phyloP scores from a whole-genome alignment of 2,329 filamentous ascomycete species.

The Conoideocrella luteorostrata region DNA sequence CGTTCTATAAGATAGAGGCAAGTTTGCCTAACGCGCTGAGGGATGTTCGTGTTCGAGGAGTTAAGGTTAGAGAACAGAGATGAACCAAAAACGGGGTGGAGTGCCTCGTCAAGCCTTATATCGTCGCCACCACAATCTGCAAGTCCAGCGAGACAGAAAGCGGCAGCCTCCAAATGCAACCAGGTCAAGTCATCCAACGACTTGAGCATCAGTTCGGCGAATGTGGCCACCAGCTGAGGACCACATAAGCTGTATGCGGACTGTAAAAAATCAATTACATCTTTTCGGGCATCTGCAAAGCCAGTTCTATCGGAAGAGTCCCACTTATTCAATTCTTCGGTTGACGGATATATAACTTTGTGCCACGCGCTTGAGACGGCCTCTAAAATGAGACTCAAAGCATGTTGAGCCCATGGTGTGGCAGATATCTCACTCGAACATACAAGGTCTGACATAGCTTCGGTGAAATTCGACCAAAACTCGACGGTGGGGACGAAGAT shows the following conservation, averaged over 20 bases:
- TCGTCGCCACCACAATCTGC: constrained; percentile 59
- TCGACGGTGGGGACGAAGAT: constrained; percentile 70
- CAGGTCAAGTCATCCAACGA: constrained; percentile 44
- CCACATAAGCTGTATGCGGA: constrained; percentile 60
- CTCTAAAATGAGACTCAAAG: constrained; percentile 53
- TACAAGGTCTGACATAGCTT: constrained; percentile 55
- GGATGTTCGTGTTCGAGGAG: constrained; percentile 45
- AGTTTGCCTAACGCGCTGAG: constrained; percentile 58
- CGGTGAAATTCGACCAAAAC: constrained; percentile 74
- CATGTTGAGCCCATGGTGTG: constrained; percentile 50
- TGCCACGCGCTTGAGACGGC: constrained; percentile 61
- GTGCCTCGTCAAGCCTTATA: constrained; percentile 48
- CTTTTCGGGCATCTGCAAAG: constrained; percentile 68
- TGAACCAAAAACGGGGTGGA: constrained; percentile 56
- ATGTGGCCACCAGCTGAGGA: constrained; percentile 47
- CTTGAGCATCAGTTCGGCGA: constrained; percentile 48
- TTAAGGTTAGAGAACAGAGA: constrained; percentile 50
- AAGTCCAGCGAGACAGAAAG: constrained; percentile 59
- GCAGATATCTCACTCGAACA: constrained; percentile 42
- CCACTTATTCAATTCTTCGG: constrained; percentile 55
- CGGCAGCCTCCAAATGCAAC: constrained; percentile 54
- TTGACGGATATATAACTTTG: constrained; percentile 62
- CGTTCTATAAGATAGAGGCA: constrained; percentile 64
- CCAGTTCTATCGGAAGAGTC: constrained; percentile 60
- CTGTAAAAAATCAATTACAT: constrained; percentile 72